Conservation (phyloP, 495 filamentous ascomycete species). For the Podospora conica region DNA sequence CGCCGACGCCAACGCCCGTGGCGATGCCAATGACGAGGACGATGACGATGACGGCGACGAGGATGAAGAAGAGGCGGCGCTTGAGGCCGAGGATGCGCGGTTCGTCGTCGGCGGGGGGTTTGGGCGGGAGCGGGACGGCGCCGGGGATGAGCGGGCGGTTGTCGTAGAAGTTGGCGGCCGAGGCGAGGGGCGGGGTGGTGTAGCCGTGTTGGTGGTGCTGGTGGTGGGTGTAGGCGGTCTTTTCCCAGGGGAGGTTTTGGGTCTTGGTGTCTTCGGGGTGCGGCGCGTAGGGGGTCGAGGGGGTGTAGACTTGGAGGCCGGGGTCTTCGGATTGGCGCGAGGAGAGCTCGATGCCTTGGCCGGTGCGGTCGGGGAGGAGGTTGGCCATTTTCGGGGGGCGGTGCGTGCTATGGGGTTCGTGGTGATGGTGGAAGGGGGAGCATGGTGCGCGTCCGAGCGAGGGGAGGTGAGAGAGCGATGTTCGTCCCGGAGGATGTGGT, state of each 20-base stretch:
- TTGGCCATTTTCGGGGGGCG: neutral
- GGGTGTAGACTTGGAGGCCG: neutral
- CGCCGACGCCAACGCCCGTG: neutral
- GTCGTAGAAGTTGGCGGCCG: neutral
- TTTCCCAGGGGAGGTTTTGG: neutral
- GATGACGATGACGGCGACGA: neutral
- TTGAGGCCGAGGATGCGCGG: neutral
- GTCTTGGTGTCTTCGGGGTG: neutral
- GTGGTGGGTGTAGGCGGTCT: neutral
- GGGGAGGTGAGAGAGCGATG: neutral
- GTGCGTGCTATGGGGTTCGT: neutral
- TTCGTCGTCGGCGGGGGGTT: neutral
- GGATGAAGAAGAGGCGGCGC: neutral
- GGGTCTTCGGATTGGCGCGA: neutral
- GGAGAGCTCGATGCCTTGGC: neutral
- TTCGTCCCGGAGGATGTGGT: neutral
- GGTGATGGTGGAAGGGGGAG: neutral
- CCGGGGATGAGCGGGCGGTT: neutral
- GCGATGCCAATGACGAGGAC: neutral
- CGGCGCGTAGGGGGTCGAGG: neutral
- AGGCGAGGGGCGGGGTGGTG: no score
- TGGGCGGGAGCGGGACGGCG: neutral
- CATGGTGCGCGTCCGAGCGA: neutral
- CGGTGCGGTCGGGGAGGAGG: neutral
- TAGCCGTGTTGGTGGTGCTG: no score